These are phyloP conservation scores for Metschnikowia corniflorae DNA, from an alignment of 805 yeast species.

Conservation along the genomic window DNA sequence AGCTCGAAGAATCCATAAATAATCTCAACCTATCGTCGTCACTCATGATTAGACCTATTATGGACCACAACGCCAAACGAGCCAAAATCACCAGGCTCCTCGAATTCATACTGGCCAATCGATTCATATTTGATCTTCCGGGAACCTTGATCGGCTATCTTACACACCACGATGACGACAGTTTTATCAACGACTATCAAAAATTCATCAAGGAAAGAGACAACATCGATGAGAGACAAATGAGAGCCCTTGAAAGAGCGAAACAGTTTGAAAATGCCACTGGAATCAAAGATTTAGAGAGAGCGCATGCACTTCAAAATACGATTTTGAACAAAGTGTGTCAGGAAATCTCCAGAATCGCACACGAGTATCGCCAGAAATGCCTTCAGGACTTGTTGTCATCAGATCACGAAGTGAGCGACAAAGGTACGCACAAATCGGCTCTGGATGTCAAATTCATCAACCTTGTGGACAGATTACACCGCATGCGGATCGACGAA, in stretches of 20 bases:
- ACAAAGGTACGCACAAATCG: slow-evolving; percentile 9
- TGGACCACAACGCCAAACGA: slow-evolving; percentile 37
- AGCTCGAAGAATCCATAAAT: slow-evolving; percentile 37
- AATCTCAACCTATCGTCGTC: slow-evolving; percentile 36
- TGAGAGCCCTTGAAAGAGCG: slow-evolving; percentile 10
- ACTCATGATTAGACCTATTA: slow-evolving; percentile 39
- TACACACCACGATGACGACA: slow-evolving; percentile 30
- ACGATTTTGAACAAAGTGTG: slow-evolving; percentile 31
- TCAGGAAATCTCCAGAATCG: slow-evolving; percentile 31
- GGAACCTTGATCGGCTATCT: slow-evolving; percentile 27
- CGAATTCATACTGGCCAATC: slow-evolving; percentile 31
- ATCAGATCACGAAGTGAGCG: slow-evolving; percentile 32
- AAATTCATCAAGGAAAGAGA: slow-evolving; percentile 26
- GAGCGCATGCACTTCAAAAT: slow-evolving; percentile 24
- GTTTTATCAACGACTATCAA: slow-evolving; percentile 34
- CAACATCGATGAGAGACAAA: slow-evolving; percentile 15
- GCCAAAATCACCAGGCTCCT: slow-evolving; percentile 30
- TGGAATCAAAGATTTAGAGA: slow-evolving; percentile 18
- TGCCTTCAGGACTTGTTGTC: slow-evolving; percentile 36
- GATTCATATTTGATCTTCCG: slow-evolving; percentile 38
- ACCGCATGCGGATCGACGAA: slow-evolving; percentile 27
- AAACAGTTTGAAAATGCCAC: slow-evolving; percentile 4
- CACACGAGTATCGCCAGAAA: slow-evolving; percentile 32
- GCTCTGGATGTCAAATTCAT: slow-evolving; percentile 31
- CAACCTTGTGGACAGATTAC: slow-evolving; percentile 37